Conservation (phyloP, 2,329 filamentous ascomycete genomes). For the Myriosclerotinia curreyana region DNA sequence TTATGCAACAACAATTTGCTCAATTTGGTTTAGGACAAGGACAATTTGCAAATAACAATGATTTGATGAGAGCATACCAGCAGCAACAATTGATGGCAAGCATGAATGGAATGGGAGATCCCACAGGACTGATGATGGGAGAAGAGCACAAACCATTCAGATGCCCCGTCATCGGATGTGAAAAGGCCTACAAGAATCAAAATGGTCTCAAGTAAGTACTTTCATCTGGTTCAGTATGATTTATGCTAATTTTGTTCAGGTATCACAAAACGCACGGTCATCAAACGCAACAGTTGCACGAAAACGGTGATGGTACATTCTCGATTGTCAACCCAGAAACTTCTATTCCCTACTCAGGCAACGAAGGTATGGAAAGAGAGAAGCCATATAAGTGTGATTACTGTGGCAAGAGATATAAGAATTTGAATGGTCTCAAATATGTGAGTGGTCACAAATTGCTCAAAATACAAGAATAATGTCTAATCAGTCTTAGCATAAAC, state of each 20-base stretch:
- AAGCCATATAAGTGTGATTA: constrained; percentile 98
- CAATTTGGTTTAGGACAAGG: constrained; percentile 69
- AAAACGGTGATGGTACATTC: constrained; percentile 95
- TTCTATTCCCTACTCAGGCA: constrained; percentile 89
- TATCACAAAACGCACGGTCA: constrained; percentile 83
- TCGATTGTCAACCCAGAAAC: constrained; percentile 98
- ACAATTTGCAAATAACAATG: constrained; percentile 63
- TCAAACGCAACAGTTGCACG: constrained; percentile 92
- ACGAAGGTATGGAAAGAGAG: constrained; percentile 99
- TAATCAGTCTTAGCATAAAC: constrained; percentile 59
- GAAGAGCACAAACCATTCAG: constrained; percentile 98
- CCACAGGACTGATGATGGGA: constrained; percentile 53
- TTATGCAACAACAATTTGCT: constrained; percentile 64
- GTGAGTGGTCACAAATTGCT: constrained; percentile 45
- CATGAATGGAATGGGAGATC: constrained; percentile 34
- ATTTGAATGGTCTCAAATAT: constrained; percentile 97
- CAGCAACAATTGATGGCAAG: constrained; percentile 54
- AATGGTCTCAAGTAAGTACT: constrained; percentile 85
- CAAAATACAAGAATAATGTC: constrained; percentile 25
- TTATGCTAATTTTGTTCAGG: constrained; percentile 42
- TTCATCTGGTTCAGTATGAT: not conserved
- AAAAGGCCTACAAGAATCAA: constrained; percentile 99
- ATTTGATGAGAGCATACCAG: constrained; percentile 62
- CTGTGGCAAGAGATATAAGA: constrained; percentile 98
- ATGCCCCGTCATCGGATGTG: constrained; percentile 95